phyloP scores from a whole-genome alignment of 2,329 filamentous ascomycete genomes.

The Xylariales sp. region DNA sequence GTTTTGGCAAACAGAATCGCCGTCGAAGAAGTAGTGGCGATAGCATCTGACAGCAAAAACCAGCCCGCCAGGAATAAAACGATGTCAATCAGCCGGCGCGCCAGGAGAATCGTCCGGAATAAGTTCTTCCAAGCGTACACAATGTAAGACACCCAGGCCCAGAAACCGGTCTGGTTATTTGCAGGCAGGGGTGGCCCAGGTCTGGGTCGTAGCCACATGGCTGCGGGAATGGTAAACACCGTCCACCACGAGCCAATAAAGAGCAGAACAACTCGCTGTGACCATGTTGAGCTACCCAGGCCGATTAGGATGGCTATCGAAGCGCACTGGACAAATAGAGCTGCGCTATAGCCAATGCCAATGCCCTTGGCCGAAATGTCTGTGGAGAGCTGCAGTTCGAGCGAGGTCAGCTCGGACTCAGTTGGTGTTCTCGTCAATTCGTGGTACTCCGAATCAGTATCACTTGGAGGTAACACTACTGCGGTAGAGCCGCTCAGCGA shows the following conservation, averaged over 20 bases:
- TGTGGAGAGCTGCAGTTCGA: constrained; percentile 77
- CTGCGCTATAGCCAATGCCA: constrained; percentile 87
- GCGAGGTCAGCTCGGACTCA: constrained; percentile 49
- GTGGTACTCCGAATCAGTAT: constrained; percentile 20
- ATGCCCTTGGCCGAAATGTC: constrained; percentile 90
- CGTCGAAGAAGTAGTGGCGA: constrained; percentile 91
- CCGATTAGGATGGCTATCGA: constrained; percentile 72
- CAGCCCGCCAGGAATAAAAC: constrained; percentile 79
- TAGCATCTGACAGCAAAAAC: constrained; percentile 92
- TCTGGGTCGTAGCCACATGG: constrained; percentile 80
- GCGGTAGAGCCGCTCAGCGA: constrained; percentile 37
- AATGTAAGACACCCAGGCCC: constrained; percentile 66
- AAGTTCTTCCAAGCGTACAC: constrained; percentile 82
- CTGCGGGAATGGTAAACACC: constrained; percentile 81
- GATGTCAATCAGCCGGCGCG: constrained; percentile 68
- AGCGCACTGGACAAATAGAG: constrained; percentile 76
- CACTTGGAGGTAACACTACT: constrained; percentile 37
- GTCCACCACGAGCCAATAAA: constrained; percentile 92
- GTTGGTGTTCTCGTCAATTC: constrained; percentile 34
- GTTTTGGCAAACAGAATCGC: constrained; percentile 96
- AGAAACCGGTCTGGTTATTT: constrained; percentile 30
- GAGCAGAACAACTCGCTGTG: constrained; percentile 81
- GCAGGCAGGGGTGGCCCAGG: constrained; percentile 75
- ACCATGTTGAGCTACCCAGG: constrained; percentile 75
- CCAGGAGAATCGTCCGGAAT: constrained; percentile 72